Percentiles rank a stretch among this genome's conserved stretches.
phyloP scores from a whole-genome alignment of 2,329 filamentous ascomycete genomes.

The Zymoseptoria pseudotritici region DNA sequence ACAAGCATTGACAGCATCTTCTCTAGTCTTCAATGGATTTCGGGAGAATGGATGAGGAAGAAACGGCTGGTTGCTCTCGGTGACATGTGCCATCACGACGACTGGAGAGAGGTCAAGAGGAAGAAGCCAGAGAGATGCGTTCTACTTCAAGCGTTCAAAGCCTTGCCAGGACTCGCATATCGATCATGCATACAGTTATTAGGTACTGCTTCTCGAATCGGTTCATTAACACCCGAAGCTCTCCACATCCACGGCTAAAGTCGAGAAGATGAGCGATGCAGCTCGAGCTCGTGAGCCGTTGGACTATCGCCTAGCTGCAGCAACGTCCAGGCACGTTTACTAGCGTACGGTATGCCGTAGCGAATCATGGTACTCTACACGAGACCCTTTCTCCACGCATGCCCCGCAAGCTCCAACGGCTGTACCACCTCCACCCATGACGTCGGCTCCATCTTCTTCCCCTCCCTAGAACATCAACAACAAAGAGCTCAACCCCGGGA shows the following conservation, averaged over 20 bases:
- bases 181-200: too few relatives aligned
- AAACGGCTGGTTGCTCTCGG: conserved; percentile 37
- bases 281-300: not conserved
- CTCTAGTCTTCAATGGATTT: conserved; percentile 35
- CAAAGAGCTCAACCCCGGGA: not conserved
- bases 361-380: not conserved
- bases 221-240: not conserved
- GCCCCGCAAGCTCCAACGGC: not conserved
- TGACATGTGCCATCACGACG: conserved; percentile 7
- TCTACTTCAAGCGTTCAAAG: too few relatives aligned
- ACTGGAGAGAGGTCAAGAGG: too few relatives aligned
- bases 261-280: not conserved
- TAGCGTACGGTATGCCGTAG: not conserved
- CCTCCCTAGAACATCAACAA: not conserved
- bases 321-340: not conserved
- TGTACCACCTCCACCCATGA: not conserved
- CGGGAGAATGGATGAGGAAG: conserved; percentile 36
- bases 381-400: not conserved
- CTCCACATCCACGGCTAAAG: not conserved
- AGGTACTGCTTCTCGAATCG: not conserved
- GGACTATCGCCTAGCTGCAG: not conserved
- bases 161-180: too few relatives aligned
- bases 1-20: conserved; percentile 38
- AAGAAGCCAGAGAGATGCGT: too few relatives aligned
- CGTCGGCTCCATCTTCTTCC: not conserved